Base-by-base conservation (phyloP, 345 rosid species). In the Excoecaria cochinchinensis region DNA sequence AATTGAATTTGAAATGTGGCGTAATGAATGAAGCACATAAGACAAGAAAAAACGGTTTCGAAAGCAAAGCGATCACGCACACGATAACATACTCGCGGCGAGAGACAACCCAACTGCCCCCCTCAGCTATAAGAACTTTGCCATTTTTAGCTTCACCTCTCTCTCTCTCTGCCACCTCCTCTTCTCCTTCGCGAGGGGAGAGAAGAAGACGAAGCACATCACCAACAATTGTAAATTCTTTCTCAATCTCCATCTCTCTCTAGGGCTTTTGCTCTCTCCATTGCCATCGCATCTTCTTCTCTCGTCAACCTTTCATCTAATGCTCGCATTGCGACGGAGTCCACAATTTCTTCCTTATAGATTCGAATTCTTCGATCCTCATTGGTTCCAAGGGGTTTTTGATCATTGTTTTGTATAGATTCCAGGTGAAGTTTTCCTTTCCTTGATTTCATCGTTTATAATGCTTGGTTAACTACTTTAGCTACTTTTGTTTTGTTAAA, bases 181-280 rank as follows among this genome's bases (percentile, higher is more conserved):
- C 56, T 39, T 75, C 81, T 78, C 77, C 78, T 72, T 70, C 13
- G 0, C 4, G 84, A 75, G 84, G 76, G 73, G 82, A 72, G 73
- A 79, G 79, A 76, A 64, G 78, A 60, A 58, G 38, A 44, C 47
- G 17, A 13, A 31, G 48, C 48, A 44, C 10, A 44, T 8, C 9
- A 44, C 48, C 52, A 13, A 31, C 2, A 16, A 24, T 12, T 75
- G 58, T 58, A 85, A 66, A 57, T 10, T 19, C 50, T 68, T 17
- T 25, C 25, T 21, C 50, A 4, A 19, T 31, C 31, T 55, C 7
- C 21, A 19, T 16, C 13, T 36, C 31, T 15, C 14, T 24, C 55
- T 79, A 83, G 82, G 82, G 80, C 76, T 80, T 70, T 46, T 69
- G 0, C 47, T 46, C 51, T 52, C 58, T 17, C 47, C 74, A 31